Evolutionary conservation across 148 eudicot genomes (phyloP).

Genomic region (Agrostemma githago): DNA sequence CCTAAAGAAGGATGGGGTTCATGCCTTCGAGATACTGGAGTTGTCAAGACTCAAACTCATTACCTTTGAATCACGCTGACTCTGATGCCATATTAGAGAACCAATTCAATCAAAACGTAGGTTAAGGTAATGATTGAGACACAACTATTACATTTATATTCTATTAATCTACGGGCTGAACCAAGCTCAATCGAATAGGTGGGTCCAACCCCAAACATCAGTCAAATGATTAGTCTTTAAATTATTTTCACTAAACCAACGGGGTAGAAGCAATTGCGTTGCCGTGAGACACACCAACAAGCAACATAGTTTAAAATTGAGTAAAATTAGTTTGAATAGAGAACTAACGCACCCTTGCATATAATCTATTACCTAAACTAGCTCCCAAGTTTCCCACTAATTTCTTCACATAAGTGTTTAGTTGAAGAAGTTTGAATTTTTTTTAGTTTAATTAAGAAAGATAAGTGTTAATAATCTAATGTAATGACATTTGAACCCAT

Average conservation of each 20-base stretch:
- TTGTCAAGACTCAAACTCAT: too few species aligned
- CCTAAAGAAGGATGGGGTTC: too few species aligned
- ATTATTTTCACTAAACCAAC: neutral
- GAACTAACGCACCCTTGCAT: constrained; percentile 10
- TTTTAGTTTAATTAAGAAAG: neutral
- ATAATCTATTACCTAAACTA: constrained; percentile 23
- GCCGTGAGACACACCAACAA: constrained; percentile 22
- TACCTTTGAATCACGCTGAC: too few species aligned
- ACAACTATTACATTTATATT: too few species aligned
- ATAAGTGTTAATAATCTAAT: constrained; percentile 24
- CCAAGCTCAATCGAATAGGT: too few species aligned
- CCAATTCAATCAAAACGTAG: too few species aligned
- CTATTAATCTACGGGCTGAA: too few species aligned
- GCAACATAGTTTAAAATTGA: constrained; percentile 21
- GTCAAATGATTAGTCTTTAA: constrained; percentile 3
- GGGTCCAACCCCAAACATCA: too few species aligned
- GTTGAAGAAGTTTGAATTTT: neutral
- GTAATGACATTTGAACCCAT: constrained; percentile 41
- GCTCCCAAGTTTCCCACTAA: constrained; percentile 3
- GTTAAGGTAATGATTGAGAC: too few species aligned
- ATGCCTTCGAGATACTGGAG: too few species aligned
- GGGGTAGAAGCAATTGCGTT: constrained; percentile 6
- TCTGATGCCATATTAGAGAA: too few species aligned
- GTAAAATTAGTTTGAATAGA: constrained; percentile 12
- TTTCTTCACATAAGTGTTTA: constrained; percentile 14